Conservation (phyloP, 1,139 yeast genomes). For the Yamadazyma atlantica region DNA sequence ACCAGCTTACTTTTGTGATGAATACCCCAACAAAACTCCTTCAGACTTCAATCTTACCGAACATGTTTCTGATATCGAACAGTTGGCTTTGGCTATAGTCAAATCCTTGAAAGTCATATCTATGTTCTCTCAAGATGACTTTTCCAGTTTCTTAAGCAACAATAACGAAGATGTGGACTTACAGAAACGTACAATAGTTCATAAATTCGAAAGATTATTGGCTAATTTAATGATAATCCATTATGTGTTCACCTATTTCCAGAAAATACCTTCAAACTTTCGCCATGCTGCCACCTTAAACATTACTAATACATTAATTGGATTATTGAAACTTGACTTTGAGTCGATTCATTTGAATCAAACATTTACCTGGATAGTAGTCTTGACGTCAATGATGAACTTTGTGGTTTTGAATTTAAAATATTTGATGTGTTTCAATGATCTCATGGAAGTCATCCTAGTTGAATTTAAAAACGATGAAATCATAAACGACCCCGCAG, state of each 20-base stretch:
- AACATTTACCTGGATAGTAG: not conserved
- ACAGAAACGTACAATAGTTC: not conserved
- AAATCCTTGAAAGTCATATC: conserved; percentile 8
- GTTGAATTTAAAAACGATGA: not conserved
- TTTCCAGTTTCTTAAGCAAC: not conserved
- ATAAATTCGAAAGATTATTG: conserved; percentile 6
- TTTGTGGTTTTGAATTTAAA: conserved; percentile 4
- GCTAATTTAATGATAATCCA: conserved; percentile 5
- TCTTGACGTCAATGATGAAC: not conserved
- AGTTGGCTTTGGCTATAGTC: conserved; percentile 6
- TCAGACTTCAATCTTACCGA: conserved; percentile 9
- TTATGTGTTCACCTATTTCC: not conserved
- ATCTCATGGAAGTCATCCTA: conserved; percentile 3
- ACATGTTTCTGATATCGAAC: conserved; percentile 5
- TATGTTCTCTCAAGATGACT: conserved; percentile 8
- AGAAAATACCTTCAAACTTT: not conserved
- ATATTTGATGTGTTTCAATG: conserved; percentile 4
- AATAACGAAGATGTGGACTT: not conserved
- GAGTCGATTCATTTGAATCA: not conserved
- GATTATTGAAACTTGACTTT: not conserved
- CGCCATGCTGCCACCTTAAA: not conserved
- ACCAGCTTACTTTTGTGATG: conserved; percentile 17
- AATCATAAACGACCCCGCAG: conserved; percentile 18
- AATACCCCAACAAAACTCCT: conserved; percentile 9
- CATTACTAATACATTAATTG: not conserved